Evolutionary conservation across 495 filamentous ascomycete species (phyloP).

Genomic region (Entonaema liquescens): DNA sequence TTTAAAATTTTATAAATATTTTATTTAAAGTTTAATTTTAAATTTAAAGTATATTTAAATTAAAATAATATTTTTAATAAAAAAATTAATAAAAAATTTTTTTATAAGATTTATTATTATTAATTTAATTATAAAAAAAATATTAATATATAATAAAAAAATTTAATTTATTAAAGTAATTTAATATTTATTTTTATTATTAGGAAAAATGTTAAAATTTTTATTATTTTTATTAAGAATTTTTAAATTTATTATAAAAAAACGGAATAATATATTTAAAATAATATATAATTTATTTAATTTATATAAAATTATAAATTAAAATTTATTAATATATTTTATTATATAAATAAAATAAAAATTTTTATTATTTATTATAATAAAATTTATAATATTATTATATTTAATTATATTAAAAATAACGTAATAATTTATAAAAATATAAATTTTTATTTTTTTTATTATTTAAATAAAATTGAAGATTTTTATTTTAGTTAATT

Average conservation of each 20-base stretch:
- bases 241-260: background rate
- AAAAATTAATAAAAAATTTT: background rate
- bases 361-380: background rate
- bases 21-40: conserved; percentile 4
- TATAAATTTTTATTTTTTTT: conserved; percentile 5
- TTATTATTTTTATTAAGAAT: background rate
- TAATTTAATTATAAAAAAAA: too few species aligned
- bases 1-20: background rate
- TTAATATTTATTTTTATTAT: conserved; percentile 8
- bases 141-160: too few species aligned
- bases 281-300: conserved; percentile 8
- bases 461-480: background rate
- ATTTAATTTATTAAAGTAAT: too few species aligned
- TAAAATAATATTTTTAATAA: conserved; percentile 8
- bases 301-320: conserved; percentile 10
- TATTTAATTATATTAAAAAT: conserved; percentile 8
- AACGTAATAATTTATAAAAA: conserved; percentile 2
- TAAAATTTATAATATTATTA: conserved; percentile 3
- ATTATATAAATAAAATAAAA: conserved; percentile 2
- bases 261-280: background rate
- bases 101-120: background rate
- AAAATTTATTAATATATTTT: conserved; percentile 13
- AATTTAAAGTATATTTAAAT: conserved; percentile 2
- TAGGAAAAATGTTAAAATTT: background rate
- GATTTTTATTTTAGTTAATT: too few species aligned